A percentile compares a stretch with the other conserved stretches of the same genome.
phyloP scores from a whole-genome alignment of 2,329 filamentous ascomycete genomes.

The Curvularia spicifera region DNA sequence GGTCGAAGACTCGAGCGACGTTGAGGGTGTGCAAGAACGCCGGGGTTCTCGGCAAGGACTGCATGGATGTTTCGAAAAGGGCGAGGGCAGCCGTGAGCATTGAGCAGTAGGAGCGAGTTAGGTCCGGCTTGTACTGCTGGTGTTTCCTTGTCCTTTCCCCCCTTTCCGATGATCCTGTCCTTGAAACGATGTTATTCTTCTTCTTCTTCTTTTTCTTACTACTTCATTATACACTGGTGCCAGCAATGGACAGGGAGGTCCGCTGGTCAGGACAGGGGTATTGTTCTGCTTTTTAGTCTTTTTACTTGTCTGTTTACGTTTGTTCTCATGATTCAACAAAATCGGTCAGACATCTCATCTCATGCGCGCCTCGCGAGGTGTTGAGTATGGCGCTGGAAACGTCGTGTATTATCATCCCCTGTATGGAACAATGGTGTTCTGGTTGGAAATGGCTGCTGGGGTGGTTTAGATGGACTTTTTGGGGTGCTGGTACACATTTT shows the following conservation, averaged over 20 bases:
- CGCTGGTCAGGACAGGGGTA: conserved; percentile 13
- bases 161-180: conserved; percentile 21
- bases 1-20: conserved; percentile 50
- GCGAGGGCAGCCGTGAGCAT: conserved; percentile 46
- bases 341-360: conserved; percentile 39
- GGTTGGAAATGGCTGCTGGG: conserved; percentile 15
- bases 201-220: conserved; percentile 12
- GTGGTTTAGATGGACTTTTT: conserved; percentile 21
- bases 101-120: conserved; percentile 36
- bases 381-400: conserved; percentile 36
- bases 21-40: conserved; percentile 46
- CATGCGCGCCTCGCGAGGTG: conserved; percentile 29
- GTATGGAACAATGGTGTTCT: conserved; percentile 30
- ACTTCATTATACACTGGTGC: conserved; percentile 28
- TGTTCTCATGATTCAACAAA: conserved; percentile 20
- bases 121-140: conserved; percentile 30
- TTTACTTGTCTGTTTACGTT: conserved; percentile 1
- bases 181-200: conserved; percentile 26
- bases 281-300: conserved; percentile 16
- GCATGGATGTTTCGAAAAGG: conserved; percentile 44
- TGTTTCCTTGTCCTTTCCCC: conserved; percentile 19
- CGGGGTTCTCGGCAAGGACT: conserved; percentile 42
- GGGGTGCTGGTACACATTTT: conserved; percentile 33
- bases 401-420: conserved; percentile 41
- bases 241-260: conserved; percentile 29